These are phyloP conservation scores for Plantago ovata DNA, from an alignment of 257 asterid species.

Conservation along the genomic window DNA sequence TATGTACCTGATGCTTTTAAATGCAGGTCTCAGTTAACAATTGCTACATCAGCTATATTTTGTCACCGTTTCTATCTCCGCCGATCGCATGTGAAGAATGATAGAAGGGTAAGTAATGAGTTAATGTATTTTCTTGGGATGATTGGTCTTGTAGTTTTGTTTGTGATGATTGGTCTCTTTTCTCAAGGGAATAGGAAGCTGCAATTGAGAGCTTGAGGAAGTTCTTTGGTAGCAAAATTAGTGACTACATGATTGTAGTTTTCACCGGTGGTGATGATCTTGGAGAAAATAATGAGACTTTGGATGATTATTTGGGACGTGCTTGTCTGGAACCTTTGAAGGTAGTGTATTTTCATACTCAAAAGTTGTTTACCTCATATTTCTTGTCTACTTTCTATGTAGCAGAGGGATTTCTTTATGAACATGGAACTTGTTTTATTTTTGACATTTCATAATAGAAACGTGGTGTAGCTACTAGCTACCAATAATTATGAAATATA, in stretches of 20 bases:
- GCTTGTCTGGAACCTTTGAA: slow-evolving; percentile 50
- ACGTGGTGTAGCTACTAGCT: no score
- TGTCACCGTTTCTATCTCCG: slow-evolving; percentile 41
- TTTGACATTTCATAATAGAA: no score
- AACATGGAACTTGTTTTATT: no score
- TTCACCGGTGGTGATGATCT: slow-evolving; percentile 90
- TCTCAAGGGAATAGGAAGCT: slow-evolving; percentile 74
- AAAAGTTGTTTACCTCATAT: no score
- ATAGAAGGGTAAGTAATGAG: slow-evolving; percentile 28
- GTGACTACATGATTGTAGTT: slow-evolving; percentile 70
- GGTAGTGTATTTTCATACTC: slow-evolving; percentile 19
- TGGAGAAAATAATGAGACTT: slow-evolving; percentile 49
- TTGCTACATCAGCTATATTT: slow-evolving; percentile 31
- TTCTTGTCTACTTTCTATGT: no score
- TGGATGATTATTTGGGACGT: slow-evolving; percentile 51
- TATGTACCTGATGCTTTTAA: no score
- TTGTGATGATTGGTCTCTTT: no score
- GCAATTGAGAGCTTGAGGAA: slow-evolving; percentile 58
- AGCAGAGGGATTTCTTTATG: no score
- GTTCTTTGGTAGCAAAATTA: slow-evolving; percentile 65
- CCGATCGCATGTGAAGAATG: slow-evolving; percentile 33
- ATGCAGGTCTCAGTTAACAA: slow-evolving; percentile 38
- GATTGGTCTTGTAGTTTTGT: no score
- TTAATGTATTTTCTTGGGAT: no score
- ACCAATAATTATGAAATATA: no score